These are phyloP conservation scores for Citrus australasica DNA, from an alignment of 345 rosid species.

Conservation along the genomic window DNA sequence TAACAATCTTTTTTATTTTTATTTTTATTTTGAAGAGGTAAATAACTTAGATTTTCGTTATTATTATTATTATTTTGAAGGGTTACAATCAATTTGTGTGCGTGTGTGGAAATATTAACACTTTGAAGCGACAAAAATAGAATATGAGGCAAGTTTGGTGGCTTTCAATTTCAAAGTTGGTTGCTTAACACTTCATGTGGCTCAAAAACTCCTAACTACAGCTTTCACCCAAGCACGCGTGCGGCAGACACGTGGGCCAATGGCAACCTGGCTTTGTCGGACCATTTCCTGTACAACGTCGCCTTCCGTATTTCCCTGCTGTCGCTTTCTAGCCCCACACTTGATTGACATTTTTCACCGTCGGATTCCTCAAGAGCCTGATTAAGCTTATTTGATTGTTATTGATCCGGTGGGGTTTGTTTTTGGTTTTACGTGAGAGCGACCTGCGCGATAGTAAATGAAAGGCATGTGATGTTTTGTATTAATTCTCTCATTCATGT, in stretches of 20 bases:
- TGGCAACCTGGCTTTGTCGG: slow-evolving; percentile 35
- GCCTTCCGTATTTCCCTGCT: slow-evolving; percentile 28
- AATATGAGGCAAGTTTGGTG: neutral
- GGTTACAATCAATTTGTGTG: no score
- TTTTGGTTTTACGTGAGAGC: neutral
- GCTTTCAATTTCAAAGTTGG: neutral
- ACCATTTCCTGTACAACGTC: slow-evolving; percentile 37
- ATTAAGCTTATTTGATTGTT: neutral
- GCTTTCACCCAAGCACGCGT: slow-evolving; percentile 34
- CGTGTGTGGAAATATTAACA: neutral
- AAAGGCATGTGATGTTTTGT: neutral
- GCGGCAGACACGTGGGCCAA: slow-evolving; percentile 30
- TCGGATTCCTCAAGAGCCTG: neutral
- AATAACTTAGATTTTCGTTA: no score
- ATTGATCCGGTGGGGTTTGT: neutral
- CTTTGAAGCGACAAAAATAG: neutral
- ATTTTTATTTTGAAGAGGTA: no score
- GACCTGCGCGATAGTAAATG: neutral
- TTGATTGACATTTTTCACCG: slow-evolving; percentile 11
- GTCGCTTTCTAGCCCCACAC: slow-evolving; percentile 34
- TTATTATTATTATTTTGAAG: no score
- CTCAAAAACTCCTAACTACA: neutral
- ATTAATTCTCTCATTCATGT: no score
- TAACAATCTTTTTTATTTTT: no score
- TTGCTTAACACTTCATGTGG: neutral